phyloP scores from a whole-genome alignment of 495 filamentous ascomycete genomes.

The Aspergillus bridgeri region DNA sequence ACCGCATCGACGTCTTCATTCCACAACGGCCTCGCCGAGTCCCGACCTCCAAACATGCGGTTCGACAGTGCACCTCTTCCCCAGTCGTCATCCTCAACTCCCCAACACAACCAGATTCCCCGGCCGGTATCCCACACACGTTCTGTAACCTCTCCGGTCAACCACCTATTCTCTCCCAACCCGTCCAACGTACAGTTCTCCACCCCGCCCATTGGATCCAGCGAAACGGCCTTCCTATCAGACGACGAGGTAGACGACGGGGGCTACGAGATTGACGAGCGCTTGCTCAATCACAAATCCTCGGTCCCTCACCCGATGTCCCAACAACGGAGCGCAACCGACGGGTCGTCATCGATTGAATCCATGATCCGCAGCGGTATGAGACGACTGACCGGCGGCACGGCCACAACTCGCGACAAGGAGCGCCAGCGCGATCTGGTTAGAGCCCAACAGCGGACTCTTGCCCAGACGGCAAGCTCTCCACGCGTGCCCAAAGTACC shows the following conservation, averaged over 20 bases:
- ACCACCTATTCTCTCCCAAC: constrained; percentile 49
- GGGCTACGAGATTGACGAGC: constrained; percentile 46
- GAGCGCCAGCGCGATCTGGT: constrained; percentile 59
- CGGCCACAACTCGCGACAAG: constrained; percentile 52
- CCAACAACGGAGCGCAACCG: constrained; percentile 35
- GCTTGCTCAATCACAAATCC: constrained; percentile 43
- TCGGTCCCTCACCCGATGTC: constrained; percentile 49
- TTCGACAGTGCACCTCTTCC: constrained; percentile 60
- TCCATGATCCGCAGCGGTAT: constrained; percentile 64
- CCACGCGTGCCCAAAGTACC: constrained; percentile 66
- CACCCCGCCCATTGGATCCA: constrained; percentile 27
- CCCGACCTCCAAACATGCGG: constrained; percentile 52
- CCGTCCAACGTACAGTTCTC: constrained; percentile 22
- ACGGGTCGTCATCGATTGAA: constrained; percentile 61
- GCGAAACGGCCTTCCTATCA: constrained; percentile 54
- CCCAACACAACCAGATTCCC: constrained; percentile 26
- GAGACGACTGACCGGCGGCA: constrained; percentile 63
- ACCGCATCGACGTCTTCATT: constrained; percentile 75
- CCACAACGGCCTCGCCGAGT: constrained; percentile 82
- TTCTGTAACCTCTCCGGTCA: constrained; percentile 68
- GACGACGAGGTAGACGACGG: constrained; percentile 52
- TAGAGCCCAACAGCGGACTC: constrained; percentile 47
- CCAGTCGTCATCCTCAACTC: constrained; percentile 38
- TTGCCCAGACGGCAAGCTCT: constrained; percentile 41
- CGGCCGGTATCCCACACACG: constrained; percentile 63